These are phyloP conservation scores for Russula compacta DNA, from an alignment of 768 basidiomycete genomes.

Conservation along the genomic window DNA sequence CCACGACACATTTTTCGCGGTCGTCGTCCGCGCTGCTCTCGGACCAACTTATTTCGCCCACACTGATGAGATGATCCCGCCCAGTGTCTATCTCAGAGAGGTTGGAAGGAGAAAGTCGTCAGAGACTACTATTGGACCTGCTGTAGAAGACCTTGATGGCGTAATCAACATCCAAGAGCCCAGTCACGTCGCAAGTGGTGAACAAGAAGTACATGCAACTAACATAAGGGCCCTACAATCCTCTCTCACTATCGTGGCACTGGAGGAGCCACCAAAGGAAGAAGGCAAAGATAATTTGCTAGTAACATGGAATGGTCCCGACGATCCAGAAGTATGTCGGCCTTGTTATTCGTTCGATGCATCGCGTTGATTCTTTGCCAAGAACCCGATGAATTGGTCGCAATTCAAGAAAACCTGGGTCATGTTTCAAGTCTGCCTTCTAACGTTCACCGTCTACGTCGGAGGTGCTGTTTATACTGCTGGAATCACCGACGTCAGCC, in stretches of 20 bases:
- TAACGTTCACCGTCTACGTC: conserved; percentile 31
- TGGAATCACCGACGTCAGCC: conserved; percentile 22
- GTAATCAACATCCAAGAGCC: not conserved
- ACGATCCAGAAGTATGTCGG: conserved; percentile 16
- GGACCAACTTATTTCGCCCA: conserved; percentile 21
- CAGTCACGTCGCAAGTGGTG: not conserved
- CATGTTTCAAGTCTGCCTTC: conserved; percentile 26
- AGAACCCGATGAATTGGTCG: conserved; percentile 26
- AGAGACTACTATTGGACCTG: conserved; percentile 1
- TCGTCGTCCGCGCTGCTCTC: conserved; percentile 24
- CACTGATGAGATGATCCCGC: conserved; percentile 14
- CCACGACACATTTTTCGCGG: conserved; percentile 26
- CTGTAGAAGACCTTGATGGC: conserved; percentile 1
- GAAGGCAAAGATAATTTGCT: conserved; percentile 18
- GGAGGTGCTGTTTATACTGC: conserved; percentile 29
- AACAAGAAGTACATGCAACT: not conserved
- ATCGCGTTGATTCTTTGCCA: not conserved
- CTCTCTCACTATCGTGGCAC: not conserved
- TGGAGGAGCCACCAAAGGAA: not conserved
- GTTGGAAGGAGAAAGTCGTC: not conserved
- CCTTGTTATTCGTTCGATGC: not conserved
- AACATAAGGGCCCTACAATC: not conserved
- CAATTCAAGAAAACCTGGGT: conserved; percentile 25
- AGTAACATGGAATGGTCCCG: conserved; percentile 24
- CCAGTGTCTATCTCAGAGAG: conserved; percentile 7